Evolutionary conservation across 163 green algal species (phyloP), one percentile per base, ranked within the genome.

Genomic region (Volvox carteri): DNA sequence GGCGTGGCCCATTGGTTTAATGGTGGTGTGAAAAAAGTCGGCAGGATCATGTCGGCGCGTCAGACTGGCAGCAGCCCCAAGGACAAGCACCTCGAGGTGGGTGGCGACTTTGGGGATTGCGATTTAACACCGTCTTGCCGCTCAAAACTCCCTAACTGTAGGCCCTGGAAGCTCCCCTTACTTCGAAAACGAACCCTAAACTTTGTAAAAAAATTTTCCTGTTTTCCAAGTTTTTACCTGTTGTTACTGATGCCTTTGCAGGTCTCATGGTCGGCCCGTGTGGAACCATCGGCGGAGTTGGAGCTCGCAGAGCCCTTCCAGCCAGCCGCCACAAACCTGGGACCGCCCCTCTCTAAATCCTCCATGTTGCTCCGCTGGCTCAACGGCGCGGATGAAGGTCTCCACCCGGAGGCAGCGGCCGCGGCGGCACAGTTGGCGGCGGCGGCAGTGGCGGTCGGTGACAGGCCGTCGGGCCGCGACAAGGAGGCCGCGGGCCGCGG

Each of bases 341-440:
- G 83, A 3, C 83, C 83, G 3, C 83, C 83, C 3, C 67, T 88
- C 11, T 88, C 83, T 8, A 88, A 88, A 48, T 75, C 48, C 33
- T 88, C 83, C 35, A 88, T 88, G 83, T 67, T 88, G 28, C 46
- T 88, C 23, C 83, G 83, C 83, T 88, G 83, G 83, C 68, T 88
- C 16, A 60, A 81, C 25, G 48, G 48, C 23, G 67, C 67, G 2
- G 83, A 88, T 19, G 68, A 73, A 1, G 48, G 60, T 39, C 16
- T 21, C 54, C 28, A 23, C 54, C 54, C 54, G 28, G 54, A 65
- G n/a, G 33, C 21, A 23, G 81, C 60, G 21, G 39, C 30, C 0
- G 46, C 60, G 46, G 67, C 48, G 2, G 68, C 68, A 35, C 50
- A 81, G 83, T 33, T 75, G 25, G 83, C 68, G 25, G 83, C 68